These are phyloP conservation scores for Retiboletus flavoniger DNA, from an alignment of 1,284 basidiomycete species.

Conservation along the genomic window DNA sequence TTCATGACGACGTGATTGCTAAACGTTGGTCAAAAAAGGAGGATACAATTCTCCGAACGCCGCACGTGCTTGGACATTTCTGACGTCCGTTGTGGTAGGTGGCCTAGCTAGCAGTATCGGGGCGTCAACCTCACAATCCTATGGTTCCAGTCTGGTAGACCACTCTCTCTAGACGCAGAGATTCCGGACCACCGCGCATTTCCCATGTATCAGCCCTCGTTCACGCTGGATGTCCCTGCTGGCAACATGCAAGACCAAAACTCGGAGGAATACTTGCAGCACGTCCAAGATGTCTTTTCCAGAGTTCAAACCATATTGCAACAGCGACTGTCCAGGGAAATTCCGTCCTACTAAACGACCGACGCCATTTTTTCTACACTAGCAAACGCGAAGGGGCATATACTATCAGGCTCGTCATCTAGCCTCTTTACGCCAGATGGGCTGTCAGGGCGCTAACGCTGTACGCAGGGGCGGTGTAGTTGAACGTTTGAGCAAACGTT, in stretches of 20 bases:
- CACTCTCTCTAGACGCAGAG: conserved; percentile 54
- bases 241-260: conserved; percentile 77
- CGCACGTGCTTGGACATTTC: conserved; percentile 80
- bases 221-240: conserved; percentile 71
- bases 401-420: not conserved
- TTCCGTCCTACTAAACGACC: not conserved
- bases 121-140: not conserved
- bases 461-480: conserved; percentile 56
- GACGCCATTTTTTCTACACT: not conserved
- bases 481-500: conserved; percentile 48
- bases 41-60: conserved; percentile 83
- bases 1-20: not conserved
- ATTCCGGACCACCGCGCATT: conserved; percentile 75
- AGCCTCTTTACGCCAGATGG: conserved; percentile 5
- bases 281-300: conserved; percentile 35
- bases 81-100: conserved; percentile 70
- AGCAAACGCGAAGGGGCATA: not conserved
- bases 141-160: conserved; percentile 46
- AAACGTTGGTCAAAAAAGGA: conserved; percentile 41
- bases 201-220: conserved; percentile 73
- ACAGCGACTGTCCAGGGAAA: conserved; percentile 10
- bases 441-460: conserved; percentile 53
- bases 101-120: not conserved
- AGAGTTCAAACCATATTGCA: conserved; percentile 18
- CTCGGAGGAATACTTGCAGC: conserved; percentile 49